These are phyloP conservation scores for Sechiopsis laciniata DNA, from an alignment of 306 rosid species.

Conservation along the genomic window DNA sequence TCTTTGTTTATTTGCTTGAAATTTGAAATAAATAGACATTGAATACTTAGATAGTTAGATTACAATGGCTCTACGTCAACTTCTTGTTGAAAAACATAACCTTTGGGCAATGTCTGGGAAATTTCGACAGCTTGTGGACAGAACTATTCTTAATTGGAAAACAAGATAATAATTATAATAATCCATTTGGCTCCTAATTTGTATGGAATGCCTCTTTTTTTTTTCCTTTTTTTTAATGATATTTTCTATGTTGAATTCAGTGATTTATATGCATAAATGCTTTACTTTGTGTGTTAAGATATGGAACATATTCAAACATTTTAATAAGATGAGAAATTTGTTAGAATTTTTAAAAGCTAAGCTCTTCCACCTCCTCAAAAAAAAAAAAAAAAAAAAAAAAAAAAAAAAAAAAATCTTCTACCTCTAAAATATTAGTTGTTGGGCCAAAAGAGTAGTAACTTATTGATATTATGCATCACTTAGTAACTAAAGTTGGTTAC, in stretches of 20 bases:
- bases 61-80: slow-evolving; percentile 21
- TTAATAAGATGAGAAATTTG: neutral
- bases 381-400: too few relatives aligned
- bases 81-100: neutral
- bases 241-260: neutral
- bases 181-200: neutral
- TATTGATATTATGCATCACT: too few relatives aligned
- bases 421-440: too few relatives aligned
- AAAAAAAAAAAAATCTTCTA: too few relatives aligned
- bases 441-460: too few relatives aligned
- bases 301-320: neutral
- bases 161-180: neutral
- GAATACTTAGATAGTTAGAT: slow-evolving; percentile 14
- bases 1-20: slow-evolving; percentile 9
- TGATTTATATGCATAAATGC: neutral
- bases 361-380: too few relatives aligned
- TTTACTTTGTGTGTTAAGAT: neutral
- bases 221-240: neutral
- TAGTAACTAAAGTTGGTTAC: too few relatives aligned
- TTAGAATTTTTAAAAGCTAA: too few relatives aligned
- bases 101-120: slow-evolving; percentile 9
- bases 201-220: neutral
- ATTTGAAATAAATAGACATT: slow-evolving; percentile 10
- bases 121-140: slow-evolving; percentile 19
- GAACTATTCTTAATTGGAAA: neutral